Evolutionary conservation across 169 alveolate species (phyloP).

Genomic region (Plasmodium vivax): DNA sequence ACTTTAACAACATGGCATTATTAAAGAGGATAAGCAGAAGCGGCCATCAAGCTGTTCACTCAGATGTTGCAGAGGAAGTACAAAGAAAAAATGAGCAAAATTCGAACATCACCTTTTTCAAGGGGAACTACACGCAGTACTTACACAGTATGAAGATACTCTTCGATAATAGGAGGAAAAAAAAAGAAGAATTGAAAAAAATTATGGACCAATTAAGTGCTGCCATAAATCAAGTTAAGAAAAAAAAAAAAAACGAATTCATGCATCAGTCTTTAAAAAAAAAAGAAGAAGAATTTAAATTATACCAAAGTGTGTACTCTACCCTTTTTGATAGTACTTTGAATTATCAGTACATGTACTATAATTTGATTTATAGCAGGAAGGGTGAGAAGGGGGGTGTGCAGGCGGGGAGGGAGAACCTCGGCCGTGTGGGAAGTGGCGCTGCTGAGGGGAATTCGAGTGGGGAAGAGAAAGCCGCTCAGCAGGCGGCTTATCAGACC

Average conservation of each 20-base stretch:
- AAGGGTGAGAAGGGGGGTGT: background rate
- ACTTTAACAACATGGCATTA: constrained; percentile 19
- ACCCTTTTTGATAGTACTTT: constrained; percentile 7
- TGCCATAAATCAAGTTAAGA: constrained; percentile 28
- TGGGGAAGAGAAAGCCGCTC: background rate
- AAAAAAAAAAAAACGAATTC: constrained; percentile 66
- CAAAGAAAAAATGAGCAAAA: background rate
- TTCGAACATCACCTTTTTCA: constrained; percentile 31
- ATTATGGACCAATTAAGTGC: constrained; percentile 55
- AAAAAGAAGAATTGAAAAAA: constrained; percentile 70
- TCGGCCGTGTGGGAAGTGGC: background rate
- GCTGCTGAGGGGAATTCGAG: background rate
- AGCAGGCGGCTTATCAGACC: background rate
- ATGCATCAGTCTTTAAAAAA: constrained; percentile 41
- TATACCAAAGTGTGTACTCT: constrained; percentile 46
- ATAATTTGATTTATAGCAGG: constrained; percentile 37
- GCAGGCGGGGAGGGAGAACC: background rate
- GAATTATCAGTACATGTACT: constrained; percentile 68
- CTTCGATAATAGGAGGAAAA: constrained; percentile 49
- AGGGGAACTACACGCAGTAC: constrained; percentile 47
- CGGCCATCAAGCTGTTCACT: background rate
- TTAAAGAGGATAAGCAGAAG: constrained; percentile 25
- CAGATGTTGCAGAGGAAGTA: background rate
- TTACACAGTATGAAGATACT: constrained; percentile 57
- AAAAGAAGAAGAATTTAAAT: constrained; percentile 59